These are phyloP conservation scores for Talaromyces sp. DNA, from an alignment of 2,329 filamentous ascomycete species.

Conservation along the genomic window DNA sequence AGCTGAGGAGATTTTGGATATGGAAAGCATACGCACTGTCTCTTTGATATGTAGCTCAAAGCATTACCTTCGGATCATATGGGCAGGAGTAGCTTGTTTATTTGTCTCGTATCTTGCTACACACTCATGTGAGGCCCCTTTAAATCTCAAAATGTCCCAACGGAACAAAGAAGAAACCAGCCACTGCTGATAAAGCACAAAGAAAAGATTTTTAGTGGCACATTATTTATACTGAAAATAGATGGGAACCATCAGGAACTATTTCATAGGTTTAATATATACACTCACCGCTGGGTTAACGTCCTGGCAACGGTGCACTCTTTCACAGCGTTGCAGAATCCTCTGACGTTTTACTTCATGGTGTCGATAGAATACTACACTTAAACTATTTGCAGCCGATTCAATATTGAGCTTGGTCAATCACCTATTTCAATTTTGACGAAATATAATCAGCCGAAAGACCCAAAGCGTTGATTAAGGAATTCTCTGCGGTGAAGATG, in stretches of 20 bases:
- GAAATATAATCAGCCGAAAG: background rate
- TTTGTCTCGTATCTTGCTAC: background rate
- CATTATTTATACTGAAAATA: background rate
- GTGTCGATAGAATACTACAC: background rate
- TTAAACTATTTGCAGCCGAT: background rate
- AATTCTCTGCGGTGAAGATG: background rate
- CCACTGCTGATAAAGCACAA: background rate
- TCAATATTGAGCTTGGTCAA: background rate
- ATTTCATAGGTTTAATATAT: background rate
- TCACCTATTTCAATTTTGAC: background rate
- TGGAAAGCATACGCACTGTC: background rate
- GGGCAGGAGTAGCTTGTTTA: conserved; percentile 1
- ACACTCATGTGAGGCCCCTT: background rate
- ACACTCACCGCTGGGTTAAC: background rate
- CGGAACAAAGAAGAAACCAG: background rate
- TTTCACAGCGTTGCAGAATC: background rate
- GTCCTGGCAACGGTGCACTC: background rate
- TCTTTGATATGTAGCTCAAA: background rate
- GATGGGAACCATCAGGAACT: background rate
- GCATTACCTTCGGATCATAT: background rate
- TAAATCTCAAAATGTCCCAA: background rate
- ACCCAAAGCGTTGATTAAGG: background rate
- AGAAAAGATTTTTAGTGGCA: background rate
- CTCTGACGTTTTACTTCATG: background rate
- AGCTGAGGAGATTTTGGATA: background rate